Base-by-base conservation (phyloP, 306 rosid species). In the Cicer judaicum region DNA sequence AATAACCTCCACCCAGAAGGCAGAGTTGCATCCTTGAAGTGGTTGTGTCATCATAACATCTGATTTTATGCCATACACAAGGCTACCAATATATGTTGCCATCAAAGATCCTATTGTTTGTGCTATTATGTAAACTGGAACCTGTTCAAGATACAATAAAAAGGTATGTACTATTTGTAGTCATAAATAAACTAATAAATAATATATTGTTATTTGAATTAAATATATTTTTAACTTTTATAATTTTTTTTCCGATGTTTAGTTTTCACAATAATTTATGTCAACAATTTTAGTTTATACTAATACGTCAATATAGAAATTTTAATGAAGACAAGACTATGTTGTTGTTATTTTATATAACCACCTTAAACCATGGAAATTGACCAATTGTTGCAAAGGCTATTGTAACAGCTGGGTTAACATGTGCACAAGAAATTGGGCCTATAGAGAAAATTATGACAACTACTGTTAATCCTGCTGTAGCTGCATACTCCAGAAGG, bases 341-440 rank as follows among this genome's bases (percentile, higher is more conserved):
- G 78, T 5, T 69, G 78, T 5, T 69, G 21, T 63, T 46, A 62
- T 12, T 74, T 13, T 54, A 52, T 50, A 5, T 24, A 47, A 41
- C 70, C 78, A 92, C 96, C 93, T 80, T 85, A 65, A 79, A 70
- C 98, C 96, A 91, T 64, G 97, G 92, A 62, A 89, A 88, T 70
- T 86, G 87, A 57, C 96, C 97, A n/a, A 85, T 78, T 57, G 85
- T 81, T 59, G 97, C 98, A 70, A 89, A 89, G 74, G 98, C 97
- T 66, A 91, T 40, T 43, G 98, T 93, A 75, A 86, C 84, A 15
- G 98, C 89, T 16, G 97, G 98, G 78, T 93, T 93, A 70, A 93
- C 90, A 80, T 91, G 98, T 1, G 98, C 97, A 78, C 86, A 90
- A 61, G 97, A 93, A 78, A 93, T 88, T 21, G 87, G 79, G 2